Conservation (phyloP, 2,329 filamentous ascomycete species). For the Ophiostoma ips region DNA sequence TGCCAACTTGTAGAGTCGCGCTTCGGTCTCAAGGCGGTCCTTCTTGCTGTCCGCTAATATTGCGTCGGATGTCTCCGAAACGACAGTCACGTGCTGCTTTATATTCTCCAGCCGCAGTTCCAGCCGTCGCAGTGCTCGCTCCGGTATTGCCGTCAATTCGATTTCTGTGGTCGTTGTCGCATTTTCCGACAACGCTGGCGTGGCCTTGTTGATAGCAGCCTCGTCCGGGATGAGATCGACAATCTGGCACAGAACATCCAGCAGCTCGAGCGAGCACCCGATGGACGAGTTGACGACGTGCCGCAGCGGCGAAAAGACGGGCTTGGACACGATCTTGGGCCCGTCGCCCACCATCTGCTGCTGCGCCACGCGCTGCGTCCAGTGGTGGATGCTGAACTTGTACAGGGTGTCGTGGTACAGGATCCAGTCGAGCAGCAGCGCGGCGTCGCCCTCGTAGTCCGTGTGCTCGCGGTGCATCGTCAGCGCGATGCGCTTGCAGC, state of each 20-base stretch:
- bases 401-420: conserved; percentile 14
- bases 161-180: no score
- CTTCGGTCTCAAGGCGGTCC: neutral
- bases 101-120: conserved; percentile 9
- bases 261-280: conserved; percentile 14
- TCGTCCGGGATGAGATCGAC: conserved; percentile 9
- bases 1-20: neutral
- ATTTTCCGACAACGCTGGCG: no score
- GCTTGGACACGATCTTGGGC: conserved; percentile 11
- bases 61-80: conserved; percentile 4
- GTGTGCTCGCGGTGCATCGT: conserved; percentile 7
- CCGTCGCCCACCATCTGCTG: conserved; percentile 4
- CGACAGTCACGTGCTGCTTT: conserved; percentile 5
- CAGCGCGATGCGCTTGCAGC: conserved; percentile 11
- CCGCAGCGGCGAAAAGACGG: conserved; percentile 10
- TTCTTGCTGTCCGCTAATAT: neutral
- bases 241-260: conserved; percentile 11
- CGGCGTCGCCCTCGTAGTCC: conserved; percentile 12
- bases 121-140: conserved; percentile 3
- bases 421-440: conserved; percentile 14
- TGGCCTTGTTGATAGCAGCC: neutral
- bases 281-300: conserved; percentile 8
- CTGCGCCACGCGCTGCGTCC: conserved; percentile 6
- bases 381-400: conserved; percentile 15
- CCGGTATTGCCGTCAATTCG: no score